Conservation (phyloP, 768 basidiomycete genomes). For the Auricularia cornea region DNA sequence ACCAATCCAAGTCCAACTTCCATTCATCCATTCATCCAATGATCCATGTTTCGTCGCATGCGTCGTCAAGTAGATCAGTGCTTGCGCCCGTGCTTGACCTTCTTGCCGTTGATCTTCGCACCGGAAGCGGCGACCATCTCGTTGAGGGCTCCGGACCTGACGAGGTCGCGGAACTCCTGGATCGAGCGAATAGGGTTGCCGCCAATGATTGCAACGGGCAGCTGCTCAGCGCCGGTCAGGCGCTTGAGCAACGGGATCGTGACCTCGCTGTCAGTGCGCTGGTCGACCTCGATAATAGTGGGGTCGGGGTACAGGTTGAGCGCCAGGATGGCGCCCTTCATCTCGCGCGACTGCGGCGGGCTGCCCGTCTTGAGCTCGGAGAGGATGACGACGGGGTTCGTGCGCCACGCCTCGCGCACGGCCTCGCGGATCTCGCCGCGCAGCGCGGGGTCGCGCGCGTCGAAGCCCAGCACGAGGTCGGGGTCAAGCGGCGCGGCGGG, state of each 20-base stretch:
- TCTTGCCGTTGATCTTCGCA: too few relatives aligned
- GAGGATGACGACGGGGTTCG: constrained; percentile 68
- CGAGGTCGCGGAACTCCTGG: too few relatives aligned
- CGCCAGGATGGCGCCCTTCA: constrained; percentile 48
- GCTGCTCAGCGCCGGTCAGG: constrained; percentile 42
- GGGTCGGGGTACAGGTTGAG: constrained; percentile 55
- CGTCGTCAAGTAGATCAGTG: too few relatives aligned
- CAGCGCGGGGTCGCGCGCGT: constrained; percentile 43
- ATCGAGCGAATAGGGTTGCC: too few relatives aligned
- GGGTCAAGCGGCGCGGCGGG: constrained; percentile 64
- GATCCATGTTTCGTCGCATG: too few relatives aligned
- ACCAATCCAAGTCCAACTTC: too few relatives aligned
- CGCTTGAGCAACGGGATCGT: constrained; percentile 53
- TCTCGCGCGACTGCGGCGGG: constrained; percentile 56
- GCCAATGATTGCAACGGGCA: constrained; percentile 64
- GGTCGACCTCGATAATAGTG: constrained; percentile 62
- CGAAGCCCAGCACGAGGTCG: constrained; percentile 74
- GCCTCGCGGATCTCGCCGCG: constrained; percentile 51
- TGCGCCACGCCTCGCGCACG: constrained; percentile 58
- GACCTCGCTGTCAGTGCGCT: constrained; percentile 50
- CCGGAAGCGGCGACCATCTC: too few relatives aligned
- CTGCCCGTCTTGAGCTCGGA: constrained; percentile 61
- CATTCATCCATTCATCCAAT: too few relatives aligned
- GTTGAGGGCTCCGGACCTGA: too few relatives aligned
- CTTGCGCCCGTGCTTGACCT: too few relatives aligned